Conservation (phyloP, 805 yeast genomes). For the Teunomyces tritomae region DNA sequence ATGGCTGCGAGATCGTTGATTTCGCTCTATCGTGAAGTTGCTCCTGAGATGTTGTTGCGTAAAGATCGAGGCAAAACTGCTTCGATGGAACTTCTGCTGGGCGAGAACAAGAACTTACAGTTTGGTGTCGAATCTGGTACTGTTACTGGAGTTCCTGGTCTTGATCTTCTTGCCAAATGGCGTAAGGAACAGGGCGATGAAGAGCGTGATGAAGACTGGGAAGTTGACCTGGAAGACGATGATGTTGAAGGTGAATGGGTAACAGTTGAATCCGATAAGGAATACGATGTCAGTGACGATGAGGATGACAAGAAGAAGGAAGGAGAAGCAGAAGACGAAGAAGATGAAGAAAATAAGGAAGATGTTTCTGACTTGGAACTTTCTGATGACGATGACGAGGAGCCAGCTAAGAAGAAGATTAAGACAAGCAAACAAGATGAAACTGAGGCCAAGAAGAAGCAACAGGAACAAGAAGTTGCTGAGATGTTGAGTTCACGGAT, state of each 20-base stretch:
- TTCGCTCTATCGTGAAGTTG: constrained; percentile 85
- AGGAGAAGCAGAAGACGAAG: constrained; percentile 33
- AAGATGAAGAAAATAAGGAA: constrained; percentile 26
- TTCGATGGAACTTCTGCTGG: constrained; percentile 68
- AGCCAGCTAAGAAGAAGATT: constrained; percentile 5
- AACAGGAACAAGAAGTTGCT: constrained; percentile 34
- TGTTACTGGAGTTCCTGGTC: constrained; percentile 80
- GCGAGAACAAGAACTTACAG: constrained; percentile 48
- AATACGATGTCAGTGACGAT: constrained; percentile 53
- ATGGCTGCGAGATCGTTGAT: constrained; percentile 91
- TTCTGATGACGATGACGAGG: constrained; percentile 24
- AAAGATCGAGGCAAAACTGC: constrained; percentile 95
- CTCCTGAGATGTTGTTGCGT: constrained; percentile 89
- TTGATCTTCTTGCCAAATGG: constrained; percentile 90
- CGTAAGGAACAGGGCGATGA: constrained; percentile 57
- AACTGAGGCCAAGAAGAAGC: constrained; percentile 31
- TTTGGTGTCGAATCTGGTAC: constrained; percentile 72
- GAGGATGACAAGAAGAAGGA: constrained; percentile 47
- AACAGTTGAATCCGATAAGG: constrained; percentile 77
- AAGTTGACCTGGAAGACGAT: constrained; percentile 45
- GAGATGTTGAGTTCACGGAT: constrained; percentile 71
- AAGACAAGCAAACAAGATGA: constrained; percentile 28
- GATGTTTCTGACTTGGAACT: constrained; percentile 29
- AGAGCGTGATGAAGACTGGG: constrained; percentile 48
- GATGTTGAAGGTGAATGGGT: constrained; percentile 93